These are phyloP conservation scores for Daldinia sp. DNA, from an alignment of 2,329 filamentous ascomycete genomes.

Conservation along the genomic window DNA sequence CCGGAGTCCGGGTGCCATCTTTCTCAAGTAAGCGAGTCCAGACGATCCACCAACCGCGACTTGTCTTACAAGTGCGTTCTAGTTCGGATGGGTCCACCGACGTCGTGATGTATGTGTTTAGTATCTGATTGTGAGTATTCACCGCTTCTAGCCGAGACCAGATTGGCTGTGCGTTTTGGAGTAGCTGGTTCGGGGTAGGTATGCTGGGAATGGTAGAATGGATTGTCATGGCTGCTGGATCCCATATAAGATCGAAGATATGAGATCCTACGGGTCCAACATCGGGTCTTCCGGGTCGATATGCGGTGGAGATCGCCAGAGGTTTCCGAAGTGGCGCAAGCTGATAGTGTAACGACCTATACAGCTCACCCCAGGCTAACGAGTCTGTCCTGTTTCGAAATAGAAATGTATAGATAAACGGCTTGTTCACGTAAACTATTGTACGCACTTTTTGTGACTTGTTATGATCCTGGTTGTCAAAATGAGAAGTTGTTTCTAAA, in stretches of 20 bases:
- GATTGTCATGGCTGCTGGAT: slow-evolving; percentile 62
- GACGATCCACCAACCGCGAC: slow-evolving; percentile 73
- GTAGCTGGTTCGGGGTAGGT: slow-evolving; percentile 55
- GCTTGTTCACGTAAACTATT: slow-evolving; percentile 75
- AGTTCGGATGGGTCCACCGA: slow-evolving; percentile 55
- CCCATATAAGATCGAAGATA: slow-evolving; percentile 71
- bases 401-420: slow-evolving; percentile 81
- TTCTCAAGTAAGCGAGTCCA: slow-evolving; percentile 65
- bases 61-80: slow-evolving; percentile 72
- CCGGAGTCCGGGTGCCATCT: slow-evolving; percentile 7
- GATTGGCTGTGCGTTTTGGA: slow-evolving; percentile 40
- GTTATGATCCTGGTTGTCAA: slow-evolving; percentile 60
- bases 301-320: slow-evolving; percentile 64
- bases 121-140: slow-evolving; percentile 70
- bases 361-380: slow-evolving; percentile 63
- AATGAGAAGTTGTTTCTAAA: slow-evolving; percentile 39
- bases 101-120: slow-evolving; percentile 63
- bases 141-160: slow-evolving; percentile 71
- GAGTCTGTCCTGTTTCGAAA: slow-evolving; percentile 70
- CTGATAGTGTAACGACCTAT: slow-evolving; percentile 68
- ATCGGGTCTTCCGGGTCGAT: slow-evolving; percentile 61
- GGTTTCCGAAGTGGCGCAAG: slow-evolving; percentile 66
- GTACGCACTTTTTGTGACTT: slow-evolving; percentile 69
- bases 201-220: slow-evolving; percentile 74
- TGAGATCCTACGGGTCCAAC: slow-evolving; percentile 48